These are phyloP conservation scores for Talaromyces sp. DNA, from an alignment of 2,329 filamentous ascomycete species.

Conservation along the genomic window DNA sequence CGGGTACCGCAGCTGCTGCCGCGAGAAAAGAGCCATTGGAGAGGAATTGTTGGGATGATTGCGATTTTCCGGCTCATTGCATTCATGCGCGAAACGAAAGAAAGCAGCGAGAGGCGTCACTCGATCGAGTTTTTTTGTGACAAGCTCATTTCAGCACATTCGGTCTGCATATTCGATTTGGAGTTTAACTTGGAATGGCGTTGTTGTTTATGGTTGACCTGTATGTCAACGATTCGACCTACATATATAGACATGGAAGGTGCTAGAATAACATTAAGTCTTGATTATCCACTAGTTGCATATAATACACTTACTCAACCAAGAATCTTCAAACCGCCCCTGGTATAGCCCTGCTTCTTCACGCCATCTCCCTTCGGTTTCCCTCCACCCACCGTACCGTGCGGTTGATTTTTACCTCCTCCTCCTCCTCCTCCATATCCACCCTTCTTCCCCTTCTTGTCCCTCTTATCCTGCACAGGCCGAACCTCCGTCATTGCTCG, in stretches of 20 bases:
- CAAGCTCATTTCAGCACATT: background rate
- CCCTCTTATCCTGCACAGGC: conserved; percentile 65
- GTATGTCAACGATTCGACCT: background rate
- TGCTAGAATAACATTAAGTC: conserved; percentile 1
- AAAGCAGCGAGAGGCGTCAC: background rate
- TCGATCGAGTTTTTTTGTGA: background rate
- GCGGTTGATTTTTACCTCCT: conserved; percentile 17
- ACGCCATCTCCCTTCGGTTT: conserved; percentile 46
- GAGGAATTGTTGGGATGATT: conserved; percentile 14
- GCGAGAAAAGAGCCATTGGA: background rate
- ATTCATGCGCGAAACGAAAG: conserved; percentile 1
- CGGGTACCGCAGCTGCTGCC: too few species aligned
- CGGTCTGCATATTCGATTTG: background rate
- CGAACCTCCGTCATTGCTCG: conserved; percentile 91
- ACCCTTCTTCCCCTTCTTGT: conserved; percentile 48
- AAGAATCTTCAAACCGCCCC: conserved; percentile 44
- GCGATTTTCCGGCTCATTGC: conserved; percentile 16
- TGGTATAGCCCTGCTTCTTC: conserved; percentile 47
- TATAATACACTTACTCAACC: conserved; percentile 31
- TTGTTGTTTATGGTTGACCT: background rate
- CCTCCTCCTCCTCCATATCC: conserved; percentile 28
- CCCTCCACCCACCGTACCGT: conserved; percentile 34
- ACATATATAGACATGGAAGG: conserved; percentile 2
- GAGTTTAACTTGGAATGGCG: background rate
- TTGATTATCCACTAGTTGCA: background rate